Evolutionary conservation across 768 basidiomycete species (phyloP), one percentile per base, ranked within the genome.

Genomic region (Leccinum arenicola): DNA sequence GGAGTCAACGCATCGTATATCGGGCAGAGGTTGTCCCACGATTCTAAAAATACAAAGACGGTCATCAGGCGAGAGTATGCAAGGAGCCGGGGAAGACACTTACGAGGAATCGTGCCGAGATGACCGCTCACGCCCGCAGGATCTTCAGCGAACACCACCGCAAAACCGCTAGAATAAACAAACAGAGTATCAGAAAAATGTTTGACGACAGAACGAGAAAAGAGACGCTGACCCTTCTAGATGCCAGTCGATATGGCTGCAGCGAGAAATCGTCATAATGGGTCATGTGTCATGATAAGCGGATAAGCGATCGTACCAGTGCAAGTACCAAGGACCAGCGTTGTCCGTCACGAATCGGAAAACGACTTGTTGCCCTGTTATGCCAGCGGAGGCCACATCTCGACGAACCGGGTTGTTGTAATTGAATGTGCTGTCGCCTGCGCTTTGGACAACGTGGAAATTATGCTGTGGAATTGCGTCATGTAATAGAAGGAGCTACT

Each of bases 301-400:
- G n/a, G 12, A 52, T 17, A 21, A 54, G 12, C 10, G 17, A 36
- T 33, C 33, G 48, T 58, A 72, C 71, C 72, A 81, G 57, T 80
- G 79, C 47, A 80, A 60, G 61, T 79, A 73, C 81, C 84, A 86
- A 9, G 82, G 78, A 7, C 87, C 86, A 1, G 85, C 74, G 67
- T 89, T 88, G 61, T 88, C 83, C 2, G 86, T 85, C 21, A 75
- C 70, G 69, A 82, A 88, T 49, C 86, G 79, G 35, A 88, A 72
- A 9, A 80, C 77, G 35, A 81, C 77, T 66, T 78, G 68, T 72
- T 81, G 64, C 66, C 81, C 69, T 25, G 54, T 52, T 51, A 59
- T 66, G 11, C 71, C 71, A n/a, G 64, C 50, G 7, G 65, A 65
- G 19, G 48, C 52, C 1, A 69, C 66, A 21, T 78, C 77, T 17